Base-by-base conservation (phyloP, 129 eudicot genomes). In the Daucus carota region DNA sequence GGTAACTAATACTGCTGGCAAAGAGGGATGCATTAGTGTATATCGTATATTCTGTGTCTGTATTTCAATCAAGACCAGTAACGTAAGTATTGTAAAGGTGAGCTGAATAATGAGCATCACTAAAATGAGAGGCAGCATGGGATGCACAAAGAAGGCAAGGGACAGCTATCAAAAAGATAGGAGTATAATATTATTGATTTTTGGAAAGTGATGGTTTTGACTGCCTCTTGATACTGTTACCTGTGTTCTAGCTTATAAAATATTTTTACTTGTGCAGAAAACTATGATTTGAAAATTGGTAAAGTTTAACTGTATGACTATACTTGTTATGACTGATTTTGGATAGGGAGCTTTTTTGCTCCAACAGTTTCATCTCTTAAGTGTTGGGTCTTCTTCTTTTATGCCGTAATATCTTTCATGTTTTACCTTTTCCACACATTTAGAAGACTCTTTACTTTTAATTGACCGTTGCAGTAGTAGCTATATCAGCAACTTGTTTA, bases 1-100 rank as follows among this genome's bases (percentile, higher is more conserved):
- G 98, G 98, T 93, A 89, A 84, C 78, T 74, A 34, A 81, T 80
- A 76, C 44, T 87, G 76, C 71, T 76, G 81, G 75, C 80, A 74
- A 74, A 46, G 68, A 84, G 81, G 75, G 63, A 80, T 73, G 29
- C 78, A 73, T 42, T 63, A 77, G 54, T 78, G 74, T 67, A 34
- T 74, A 69, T 45, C 33, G 59, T 66, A 17, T 46, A 17, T 52
- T 13, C 40, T 24, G 29, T 57, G 70, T 65, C 32, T 67, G 26
- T 46, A 82, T 46, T 38, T 41, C 8, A 38, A 43, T 67, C 68
- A 47, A 77, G 46, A 20, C 75, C 66, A 6, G 70, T 29, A 5
- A 12, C 36, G 14, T 29, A 24, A 57, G 65, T 57, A n/a, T n/a
- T n/a, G 2, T 24, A n/a, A 9, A 9, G 3, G 13, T 54, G 62